Conservation (phyloP, 2,329 filamentous ascomycete genomes). For the Fusarium sp. region DNA sequence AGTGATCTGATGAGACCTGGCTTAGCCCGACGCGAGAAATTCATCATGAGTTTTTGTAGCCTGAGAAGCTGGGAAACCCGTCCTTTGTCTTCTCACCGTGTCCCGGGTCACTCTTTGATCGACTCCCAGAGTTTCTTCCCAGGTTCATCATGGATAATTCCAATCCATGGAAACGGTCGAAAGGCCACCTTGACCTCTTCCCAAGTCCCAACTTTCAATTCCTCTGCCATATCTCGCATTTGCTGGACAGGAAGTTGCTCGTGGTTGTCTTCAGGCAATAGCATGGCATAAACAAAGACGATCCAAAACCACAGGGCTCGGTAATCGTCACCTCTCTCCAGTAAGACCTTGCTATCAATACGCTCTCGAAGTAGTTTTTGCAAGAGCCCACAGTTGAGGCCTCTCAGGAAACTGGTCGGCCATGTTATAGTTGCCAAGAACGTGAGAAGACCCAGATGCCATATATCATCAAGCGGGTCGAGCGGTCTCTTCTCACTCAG, state of each 20-base stretch:
- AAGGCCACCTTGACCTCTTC: slow-evolving; percentile 4
- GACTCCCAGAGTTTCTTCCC: slow-evolving; percentile 25
- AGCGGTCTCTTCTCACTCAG: slow-evolving; percentile 7
- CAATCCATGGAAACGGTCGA: slow-evolving; percentile 29
- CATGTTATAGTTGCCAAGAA: slow-evolving; percentile 25
- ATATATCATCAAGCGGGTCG: slow-evolving; percentile 19
- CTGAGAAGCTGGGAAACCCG: background rate
- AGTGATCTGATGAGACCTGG: background rate
- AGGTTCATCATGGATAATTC: slow-evolving; percentile 13
- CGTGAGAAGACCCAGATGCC: slow-evolving; percentile 17
- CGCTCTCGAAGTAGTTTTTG: slow-evolving; percentile 12
- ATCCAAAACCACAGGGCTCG: slow-evolving; percentile 23
- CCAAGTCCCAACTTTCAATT: slow-evolving; percentile 11
- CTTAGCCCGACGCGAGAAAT: background rate
- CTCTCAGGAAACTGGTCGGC: slow-evolving; percentile 4
- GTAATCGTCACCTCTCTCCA: slow-evolving; percentile 10
- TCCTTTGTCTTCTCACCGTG: background rate
- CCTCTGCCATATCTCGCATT: background rate
- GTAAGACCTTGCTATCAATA: background rate
- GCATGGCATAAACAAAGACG: slow-evolving; percentile 22
- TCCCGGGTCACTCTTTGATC: background rate
- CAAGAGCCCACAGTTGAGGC: slow-evolving; percentile 5
- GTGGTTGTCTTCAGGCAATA: background rate
- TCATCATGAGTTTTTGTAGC: background rate
- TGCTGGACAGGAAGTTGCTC: background rate